Percentiles rank a stretch among this genome's conserved stretches.
These are phyloP conservation scores for Paraphoma chrysanthemicola DNA, from an alignment of 2,329 filamentous ascomycete genomes.

Conservation along the genomic window DNA sequence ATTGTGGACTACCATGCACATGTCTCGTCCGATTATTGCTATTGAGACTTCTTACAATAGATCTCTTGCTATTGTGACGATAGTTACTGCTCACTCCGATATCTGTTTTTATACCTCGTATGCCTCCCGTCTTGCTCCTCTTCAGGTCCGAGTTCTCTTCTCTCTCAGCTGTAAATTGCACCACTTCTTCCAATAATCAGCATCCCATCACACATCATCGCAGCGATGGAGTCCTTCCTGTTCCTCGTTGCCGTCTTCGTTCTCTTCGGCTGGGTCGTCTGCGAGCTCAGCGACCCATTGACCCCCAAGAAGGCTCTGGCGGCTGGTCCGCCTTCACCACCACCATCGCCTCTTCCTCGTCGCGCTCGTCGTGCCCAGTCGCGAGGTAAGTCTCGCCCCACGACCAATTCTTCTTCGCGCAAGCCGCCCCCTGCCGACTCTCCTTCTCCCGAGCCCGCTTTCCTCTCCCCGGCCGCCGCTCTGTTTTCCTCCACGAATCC, in stretches of 20 bases:
- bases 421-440: not conserved
- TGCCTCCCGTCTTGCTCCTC: not conserved
- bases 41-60: not conserved
- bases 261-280: conserved; percentile 7
- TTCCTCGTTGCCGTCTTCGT: conserved; percentile 5
- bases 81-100: not conserved
- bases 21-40: not conserved
- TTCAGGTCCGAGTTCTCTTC: not conserved
- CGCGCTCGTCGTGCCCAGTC: conserved; percentile 5
- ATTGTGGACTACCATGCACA: not conserved
- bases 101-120: not conserved
- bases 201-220: not conserved
- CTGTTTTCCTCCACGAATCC: not conserved
- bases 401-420: not conserved
- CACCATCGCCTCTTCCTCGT: conserved; percentile 2
- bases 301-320: conserved; percentile 1
- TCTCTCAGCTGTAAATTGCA: not conserved
- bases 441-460: not conserved
- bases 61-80: conserved; percentile 1
- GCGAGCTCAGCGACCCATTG: conserved; percentile 2
- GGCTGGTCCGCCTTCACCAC: conserved; percentile 1
- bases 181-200: not conserved
- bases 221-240: conserved; percentile 7
- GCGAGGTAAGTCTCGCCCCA: not conserved
- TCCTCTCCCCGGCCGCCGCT: conserved; percentile 1